Conservation (phyloP, 139 green algal genomes). For the Chlorella sp. region DNA sequence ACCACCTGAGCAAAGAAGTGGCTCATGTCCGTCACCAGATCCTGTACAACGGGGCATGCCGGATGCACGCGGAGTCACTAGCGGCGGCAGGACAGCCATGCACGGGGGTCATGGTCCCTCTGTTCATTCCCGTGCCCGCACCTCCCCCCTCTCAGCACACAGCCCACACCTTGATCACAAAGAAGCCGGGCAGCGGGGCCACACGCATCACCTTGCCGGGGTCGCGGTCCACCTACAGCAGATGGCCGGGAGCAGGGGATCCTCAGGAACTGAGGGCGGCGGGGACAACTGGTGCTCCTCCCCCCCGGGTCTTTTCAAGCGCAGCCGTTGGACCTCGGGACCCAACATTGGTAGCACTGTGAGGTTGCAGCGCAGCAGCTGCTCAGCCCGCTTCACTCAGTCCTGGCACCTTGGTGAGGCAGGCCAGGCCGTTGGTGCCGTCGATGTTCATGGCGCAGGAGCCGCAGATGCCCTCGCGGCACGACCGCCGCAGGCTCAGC, state of each 20-base stretch:
- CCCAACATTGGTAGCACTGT: no score
- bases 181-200: conserved; percentile 97
- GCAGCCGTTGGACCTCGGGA: no score
- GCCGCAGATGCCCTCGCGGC: conserved; percentile 98
- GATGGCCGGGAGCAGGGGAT: no score
- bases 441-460: conserved; percentile 99
- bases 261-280: background rate
- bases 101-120: no score
- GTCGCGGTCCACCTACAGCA: conserved; percentile 67
- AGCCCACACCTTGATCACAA: background rate
- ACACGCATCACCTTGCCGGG: conserved; percentile 70
- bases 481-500: conserved; percentile 92
- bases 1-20: conserved; percentile 94
- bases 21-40: conserved; percentile 98
- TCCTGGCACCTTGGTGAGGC: conserved; percentile 94
- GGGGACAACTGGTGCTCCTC: no score
- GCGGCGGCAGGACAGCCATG: no score
- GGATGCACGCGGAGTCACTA: no score
- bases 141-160: no score
- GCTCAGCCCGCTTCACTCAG: no score
- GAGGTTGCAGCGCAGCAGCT: no score
- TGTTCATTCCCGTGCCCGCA: no score
- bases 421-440: conserved; percentile 95
- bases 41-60: conserved; percentile 40
- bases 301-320: no score